Percentiles rank a stretch among this genome's conserved stretches.
Conservation (phyloP, 768 basidiomycete species). For the Suillus ampliporus region DNA sequence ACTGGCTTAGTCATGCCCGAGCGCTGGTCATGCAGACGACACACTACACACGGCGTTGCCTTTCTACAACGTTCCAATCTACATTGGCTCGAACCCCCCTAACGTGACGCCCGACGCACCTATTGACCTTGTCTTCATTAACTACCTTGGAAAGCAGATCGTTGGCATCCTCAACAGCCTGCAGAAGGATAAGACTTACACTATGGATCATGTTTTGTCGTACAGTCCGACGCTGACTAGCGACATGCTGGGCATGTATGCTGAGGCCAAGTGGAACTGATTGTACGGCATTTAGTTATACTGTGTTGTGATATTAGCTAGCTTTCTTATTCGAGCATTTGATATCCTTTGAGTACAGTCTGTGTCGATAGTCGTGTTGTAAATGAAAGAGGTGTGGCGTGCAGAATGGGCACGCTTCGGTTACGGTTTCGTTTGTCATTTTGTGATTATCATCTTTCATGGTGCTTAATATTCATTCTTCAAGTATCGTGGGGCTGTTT, state of each 20-base stretch:
- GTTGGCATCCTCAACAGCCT: slow-evolving; percentile 60
- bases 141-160: slow-evolving; percentile 64
- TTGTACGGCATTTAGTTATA: not conserved
- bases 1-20: slow-evolving; percentile 62
- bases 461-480: too few species aligned
- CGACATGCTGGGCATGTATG: slow-evolving; percentile 47
- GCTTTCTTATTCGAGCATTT: not conserved
- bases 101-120: slow-evolving; percentile 51
- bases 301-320: not conserved
- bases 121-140: slow-evolving; percentile 78
- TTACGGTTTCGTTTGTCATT: too few species aligned
- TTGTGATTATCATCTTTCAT: too few species aligned
- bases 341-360: too few species aligned
- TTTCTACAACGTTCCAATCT: slow-evolving; percentile 58
- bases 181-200: slow-evolving; percentile 57
- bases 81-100: slow-evolving; percentile 62
- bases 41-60: slow-evolving; percentile 65
- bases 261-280: slow-evolving; percentile 39
- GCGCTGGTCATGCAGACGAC: slow-evolving; percentile 68
- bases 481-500: too few species aligned
- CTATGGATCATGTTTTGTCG: slow-evolving; percentile 50
- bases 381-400: too few species aligned
- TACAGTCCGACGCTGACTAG: slow-evolving; percentile 56
- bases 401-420: too few species aligned
- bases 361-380: too few species aligned